phyloP scores from a whole-genome alignment of 2,329 filamentous ascomycete species.

The Neofusicoccum sp. region DNA sequence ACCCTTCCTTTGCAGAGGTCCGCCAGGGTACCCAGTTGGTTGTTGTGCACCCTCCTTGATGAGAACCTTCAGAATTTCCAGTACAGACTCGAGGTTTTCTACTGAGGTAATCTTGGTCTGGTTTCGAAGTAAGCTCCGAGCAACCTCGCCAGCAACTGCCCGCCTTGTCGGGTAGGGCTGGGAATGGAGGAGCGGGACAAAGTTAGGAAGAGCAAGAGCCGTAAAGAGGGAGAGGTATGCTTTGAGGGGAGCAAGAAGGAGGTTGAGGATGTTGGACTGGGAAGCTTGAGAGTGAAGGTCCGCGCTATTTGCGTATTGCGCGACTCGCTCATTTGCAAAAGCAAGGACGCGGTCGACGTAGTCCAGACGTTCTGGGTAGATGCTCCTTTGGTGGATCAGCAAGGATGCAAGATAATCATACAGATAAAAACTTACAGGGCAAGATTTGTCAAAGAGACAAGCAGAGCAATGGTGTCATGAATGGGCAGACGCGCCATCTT shows the following conservation, averaged over 20 bases:
- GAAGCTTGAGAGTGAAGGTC: conserved; percentile 85
- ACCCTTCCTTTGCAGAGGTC: conserved; percentile 68
- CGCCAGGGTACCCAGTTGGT: conserved; percentile 79
- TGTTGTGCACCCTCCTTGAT: conserved; percentile 87
- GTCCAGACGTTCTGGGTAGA: conserved; percentile 88
- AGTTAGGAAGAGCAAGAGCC: conserved; percentile 88
- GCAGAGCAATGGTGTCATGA: conserved; percentile 87
- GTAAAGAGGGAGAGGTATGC: conserved; percentile 94
- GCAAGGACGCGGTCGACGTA: conserved; percentile 93
- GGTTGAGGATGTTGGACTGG: conserved; percentile 83
- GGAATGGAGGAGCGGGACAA: conserved; percentile 82
- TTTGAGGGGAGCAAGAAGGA: conserved; percentile 87
- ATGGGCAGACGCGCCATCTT: conserved; percentile 88
- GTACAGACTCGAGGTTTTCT: conserved; percentile 79
- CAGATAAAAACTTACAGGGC: conserved; percentile 59
- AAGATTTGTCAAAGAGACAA: conserved; percentile 91
- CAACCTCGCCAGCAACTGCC: conserved; percentile 86
- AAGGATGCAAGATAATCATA: neutral
- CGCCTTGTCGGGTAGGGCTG: conserved; percentile 91
- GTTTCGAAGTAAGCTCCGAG: conserved; percentile 76
- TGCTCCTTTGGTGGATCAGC: conserved; percentile 58
- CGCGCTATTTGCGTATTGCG: conserved; percentile 89
- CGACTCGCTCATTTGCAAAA: conserved; percentile 82
- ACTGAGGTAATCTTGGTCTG: conserved; percentile 75
- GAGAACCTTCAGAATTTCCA: conserved; percentile 84